These are phyloP conservation scores for Fusarium sp. DNA, from an alignment of 2,329 filamentous ascomycete genomes.

Conservation along the genomic window DNA sequence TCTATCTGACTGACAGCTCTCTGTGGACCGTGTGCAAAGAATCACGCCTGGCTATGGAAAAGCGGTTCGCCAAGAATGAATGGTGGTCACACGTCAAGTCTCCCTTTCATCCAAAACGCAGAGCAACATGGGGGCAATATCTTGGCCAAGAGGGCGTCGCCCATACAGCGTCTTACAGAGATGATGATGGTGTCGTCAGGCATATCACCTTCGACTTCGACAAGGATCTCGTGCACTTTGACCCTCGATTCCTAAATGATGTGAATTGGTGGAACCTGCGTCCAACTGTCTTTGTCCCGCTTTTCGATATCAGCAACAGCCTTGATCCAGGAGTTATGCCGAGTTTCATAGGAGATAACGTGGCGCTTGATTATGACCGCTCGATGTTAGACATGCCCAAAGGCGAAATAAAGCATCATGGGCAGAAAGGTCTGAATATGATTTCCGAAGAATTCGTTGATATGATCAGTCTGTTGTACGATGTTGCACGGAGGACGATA, in stretches of 20 bases:
- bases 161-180: conserved; percentile 23
- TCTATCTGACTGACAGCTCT: conserved; percentile 26
- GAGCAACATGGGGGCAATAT: not conserved
- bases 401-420: not conserved
- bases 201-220: conserved; percentile 24
- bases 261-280: conserved; percentile 6
- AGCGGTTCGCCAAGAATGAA: conserved; percentile 20
- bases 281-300: not conserved
- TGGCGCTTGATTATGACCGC: conserved; percentile 29
- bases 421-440: not conserved
- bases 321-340: not conserved
- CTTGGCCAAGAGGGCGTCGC: not conserved
- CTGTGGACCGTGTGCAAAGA: conserved; percentile 23
- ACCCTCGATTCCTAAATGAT: not conserved
- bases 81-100: conserved; percentile 28
- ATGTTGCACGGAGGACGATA: not conserved
- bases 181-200: not conserved
- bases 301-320: not conserved
- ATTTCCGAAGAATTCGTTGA: not conserved
- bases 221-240: conserved; percentile 20
- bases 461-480: conserved; percentile 8
- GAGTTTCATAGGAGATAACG: conserved; percentile 21
- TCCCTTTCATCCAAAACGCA: not conserved
- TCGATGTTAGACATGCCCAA: not conserved
- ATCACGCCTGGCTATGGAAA: conserved; percentile 29